Conservation (phyloP, 1,284 basidiomycete species). For the Rhodotorula sp. region DNA sequence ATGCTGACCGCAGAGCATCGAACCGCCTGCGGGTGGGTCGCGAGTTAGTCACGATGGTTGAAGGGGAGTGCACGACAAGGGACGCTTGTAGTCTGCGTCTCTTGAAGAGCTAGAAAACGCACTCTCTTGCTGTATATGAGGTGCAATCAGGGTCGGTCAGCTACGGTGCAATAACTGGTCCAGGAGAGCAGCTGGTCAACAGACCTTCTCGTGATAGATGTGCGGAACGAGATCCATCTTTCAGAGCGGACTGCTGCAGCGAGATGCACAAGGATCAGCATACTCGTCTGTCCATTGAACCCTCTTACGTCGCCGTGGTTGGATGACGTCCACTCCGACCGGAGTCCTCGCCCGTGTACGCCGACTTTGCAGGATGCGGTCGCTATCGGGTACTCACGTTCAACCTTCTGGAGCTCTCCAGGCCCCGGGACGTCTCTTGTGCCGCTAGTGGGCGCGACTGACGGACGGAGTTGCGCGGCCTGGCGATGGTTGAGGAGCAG, state of each 20-base stretch:
- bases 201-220: constrained; percentile 38
- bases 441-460: too few relatives aligned
- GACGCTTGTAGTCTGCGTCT: constrained; percentile 32
- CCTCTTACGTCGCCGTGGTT: too few relatives aligned
- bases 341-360: too few relatives aligned
- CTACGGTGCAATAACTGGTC: too few relatives aligned
- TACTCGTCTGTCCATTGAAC: too few relatives aligned
- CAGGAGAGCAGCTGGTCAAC: too few relatives aligned
- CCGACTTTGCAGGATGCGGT: too few relatives aligned
- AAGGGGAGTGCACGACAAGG: constrained; percentile 26
- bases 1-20: constrained; percentile 53
- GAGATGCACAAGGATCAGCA: background rate
- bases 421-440: too few relatives aligned
- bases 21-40: constrained; percentile 51
- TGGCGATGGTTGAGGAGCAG: background rate
- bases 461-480: background rate
- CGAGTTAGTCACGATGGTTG: background rate
- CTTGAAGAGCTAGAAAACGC: background rate
- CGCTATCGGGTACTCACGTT: too few relatives aligned
- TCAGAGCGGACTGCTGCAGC: background rate
- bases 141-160: background rate
- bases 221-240: constrained; percentile 14
- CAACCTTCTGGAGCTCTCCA: too few relatives aligned
- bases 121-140: constrained; percentile 33
- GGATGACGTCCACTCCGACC: too few relatives aligned